These are phyloP conservation scores for Potentilla sterilis DNA, from an alignment of 306 rosid species.

Conservation along the genomic window DNA sequence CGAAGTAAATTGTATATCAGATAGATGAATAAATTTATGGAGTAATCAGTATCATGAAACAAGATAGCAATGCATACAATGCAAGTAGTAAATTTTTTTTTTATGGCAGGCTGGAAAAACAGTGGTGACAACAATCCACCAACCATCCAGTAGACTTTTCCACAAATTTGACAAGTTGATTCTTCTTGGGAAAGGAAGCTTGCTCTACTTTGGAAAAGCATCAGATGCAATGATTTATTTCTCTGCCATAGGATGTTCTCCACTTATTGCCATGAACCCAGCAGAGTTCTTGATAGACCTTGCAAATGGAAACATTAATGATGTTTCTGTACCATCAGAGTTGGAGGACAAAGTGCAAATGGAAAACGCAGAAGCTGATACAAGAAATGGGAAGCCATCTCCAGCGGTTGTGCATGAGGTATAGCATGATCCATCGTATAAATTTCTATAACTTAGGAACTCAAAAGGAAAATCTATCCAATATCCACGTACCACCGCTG, in stretches of 20 bases:
- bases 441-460: not conserved
- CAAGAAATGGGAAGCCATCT: constrained; percentile 63
- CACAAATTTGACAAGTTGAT: constrained; percentile 95
- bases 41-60: not conserved
- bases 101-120: constrained; percentile 84
- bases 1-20: not conserved
- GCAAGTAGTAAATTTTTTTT: not conserved
- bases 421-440: constrained; percentile 13
- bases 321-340: constrained; percentile 88
- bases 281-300: constrained; percentile 96
- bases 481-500: not conserved
- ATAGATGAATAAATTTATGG: not conserved
- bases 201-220: constrained; percentile 93
- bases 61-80: not conserved
- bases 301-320: constrained; percentile 84
- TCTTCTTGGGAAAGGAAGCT: constrained; percentile 93
- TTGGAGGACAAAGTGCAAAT: constrained; percentile 78
- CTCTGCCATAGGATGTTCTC: constrained; percentile 83
- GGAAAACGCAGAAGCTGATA: constrained; percentile 55
- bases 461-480: not conserved
- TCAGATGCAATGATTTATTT: constrained; percentile 76
- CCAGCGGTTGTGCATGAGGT: constrained; percentile 91
- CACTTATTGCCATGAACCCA: constrained; percentile 92
- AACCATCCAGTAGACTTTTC: constrained; percentile 94
- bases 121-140: constrained; percentile 94